Evolutionary conservation across 257 asterid species (phyloP), one percentile per base, ranked within the genome.

Genomic region (Solanum boliviense): DNA sequence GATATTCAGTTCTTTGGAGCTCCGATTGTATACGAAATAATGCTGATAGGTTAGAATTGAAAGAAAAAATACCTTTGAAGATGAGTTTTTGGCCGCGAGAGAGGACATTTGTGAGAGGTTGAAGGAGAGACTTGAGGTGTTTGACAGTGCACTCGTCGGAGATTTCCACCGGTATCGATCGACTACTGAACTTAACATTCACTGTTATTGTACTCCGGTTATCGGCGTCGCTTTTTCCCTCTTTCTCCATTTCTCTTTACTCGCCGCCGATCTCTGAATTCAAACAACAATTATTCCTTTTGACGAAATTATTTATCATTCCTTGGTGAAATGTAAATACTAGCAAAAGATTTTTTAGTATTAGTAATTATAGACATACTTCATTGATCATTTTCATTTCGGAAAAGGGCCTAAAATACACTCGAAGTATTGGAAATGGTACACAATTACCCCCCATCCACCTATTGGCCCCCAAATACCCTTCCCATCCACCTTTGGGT

Each of bases 81-180:
- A 97, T 95, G 92, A 97, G 98, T 90, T 95, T 97, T 73, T 97
- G 98, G 91, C 98, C 98, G 68, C 99, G 98, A 87, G 95, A 91
- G 82, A 97, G 98, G 88, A 95, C 99, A 92, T 97, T 89, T 87
- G 99, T 97, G 89, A 94, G 94, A 87, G 92, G 89, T 88, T 93
- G 98, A 87, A 95, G 97, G 41, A 88, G 88, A 81, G 90, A 86
- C 88, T 97, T 97, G 84, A 97, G 95, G 84, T 95, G 93, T 87
- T 92, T 94, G 88, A 95, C 88, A 86, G 94, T 93, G 48, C 94
- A 91, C 32, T 90, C 88, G 5, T 83, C 81, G 56, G 91, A 84
- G 88, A 94, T 91, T 85, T 94, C 93, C 71, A 97, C 91, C 36
- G 95, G 98, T 16, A 95, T 88, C 8, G 93, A 88, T 87, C 94